Evolutionary conservation across 441 rosid species (phyloP), one percentile per base, ranked within the genome.

Genomic region (Bocquillonia castaneifolia): DNA sequence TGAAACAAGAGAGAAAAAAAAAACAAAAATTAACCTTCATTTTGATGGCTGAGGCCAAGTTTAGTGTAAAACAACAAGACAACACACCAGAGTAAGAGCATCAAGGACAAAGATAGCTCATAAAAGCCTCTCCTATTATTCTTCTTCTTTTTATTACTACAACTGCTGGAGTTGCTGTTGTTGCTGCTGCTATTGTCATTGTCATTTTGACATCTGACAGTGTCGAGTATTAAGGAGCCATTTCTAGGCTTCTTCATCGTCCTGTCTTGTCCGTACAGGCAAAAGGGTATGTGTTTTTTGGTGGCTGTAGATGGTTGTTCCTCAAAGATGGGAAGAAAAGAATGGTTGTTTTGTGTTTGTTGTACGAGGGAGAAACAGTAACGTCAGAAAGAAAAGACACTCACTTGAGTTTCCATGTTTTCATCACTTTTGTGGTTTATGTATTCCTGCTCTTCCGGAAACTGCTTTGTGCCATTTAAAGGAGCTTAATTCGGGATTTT

Each of bases 71-170:
- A 78, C 37, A 86, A 79, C 76, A 86, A 83, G 72, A 91, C 78
- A 68, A 84, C 77, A 67, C 78, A 83, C 91, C 91, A 88, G 10
- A 84, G 85, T 1, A 82, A 75, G 77, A 88, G 65, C 50, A 86
- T 79, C 70, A 88, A 64, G 20, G 92, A 76, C 73, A 84, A 50
- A 31, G 89, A 85, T n/a, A 82, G 85, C 80, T 88, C 84, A 54
- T 73, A 72, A 58, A 78, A 78, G 64, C 73, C 76, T 40, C 71
- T 75, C 22, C 63, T 75, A 10, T 53, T 51, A 22, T 61, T 66
- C 17, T 68, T 28, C 26, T 64, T 39, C 32, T 42, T 59, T 26
- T 66, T 64, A 50, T 44, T 52, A 22, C 18, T 66, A 44, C 50
- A 44, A 17, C 18, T 10, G 37, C 22, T 80, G 3, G 54, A 47